phyloP scores from a whole-genome alignment of 352 stramenopile species.

The Elongisporangium senticosum region DNA sequence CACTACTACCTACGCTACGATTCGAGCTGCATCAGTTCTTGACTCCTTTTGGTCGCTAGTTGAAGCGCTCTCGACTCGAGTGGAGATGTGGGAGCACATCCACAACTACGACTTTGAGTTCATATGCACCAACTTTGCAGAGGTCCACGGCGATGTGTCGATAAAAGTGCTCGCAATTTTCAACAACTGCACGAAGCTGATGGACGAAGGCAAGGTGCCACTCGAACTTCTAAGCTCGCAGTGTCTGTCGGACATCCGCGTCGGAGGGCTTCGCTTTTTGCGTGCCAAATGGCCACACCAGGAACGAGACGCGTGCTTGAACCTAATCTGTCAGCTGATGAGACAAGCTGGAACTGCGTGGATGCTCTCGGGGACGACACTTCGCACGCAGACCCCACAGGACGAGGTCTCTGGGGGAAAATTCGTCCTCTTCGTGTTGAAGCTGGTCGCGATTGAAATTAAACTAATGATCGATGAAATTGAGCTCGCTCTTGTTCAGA shows the following conservation, averaged over 20 bases:
- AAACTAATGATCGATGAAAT: slow-evolving; percentile 86
- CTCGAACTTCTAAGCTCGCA: slow-evolving; percentile 50
- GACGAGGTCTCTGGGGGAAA: slow-evolving; percentile 62
- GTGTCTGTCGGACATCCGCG: slow-evolving; percentile 49
- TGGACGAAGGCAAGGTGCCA: slow-evolving; percentile 33
- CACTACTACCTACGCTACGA: neutral
- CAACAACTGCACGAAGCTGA: slow-evolving; percentile 48
- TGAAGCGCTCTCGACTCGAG: slow-evolving; percentile 21
- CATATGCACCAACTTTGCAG: slow-evolving; percentile 50
- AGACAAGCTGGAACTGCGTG: slow-evolving; percentile 47
- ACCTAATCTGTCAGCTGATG: slow-evolving; percentile 56
- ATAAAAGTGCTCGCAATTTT: slow-evolving; percentile 42
- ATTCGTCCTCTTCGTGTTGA: slow-evolving; percentile 72
- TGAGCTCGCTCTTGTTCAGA: slow-evolving; percentile 57
- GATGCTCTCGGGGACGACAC: slow-evolving; percentile 56
- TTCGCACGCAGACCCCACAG: slow-evolving; percentile 32
- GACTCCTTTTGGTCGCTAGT: slow-evolving; percentile 49
- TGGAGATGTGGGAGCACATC: slow-evolving; percentile 42
- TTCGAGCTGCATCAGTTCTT: slow-evolving; percentile 6
- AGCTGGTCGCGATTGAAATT: slow-evolving; percentile 78
- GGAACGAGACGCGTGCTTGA: slow-evolving; percentile 60
- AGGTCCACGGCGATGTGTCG: slow-evolving; percentile 24
- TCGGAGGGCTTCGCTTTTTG: slow-evolving; percentile 55
- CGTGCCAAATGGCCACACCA: slow-evolving; percentile 66
- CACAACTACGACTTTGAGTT: slow-evolving; percentile 59